Base-by-base conservation (phyloP, 2,329 filamentous ascomycete species). In the Magnaporthales sp. region DNA sequence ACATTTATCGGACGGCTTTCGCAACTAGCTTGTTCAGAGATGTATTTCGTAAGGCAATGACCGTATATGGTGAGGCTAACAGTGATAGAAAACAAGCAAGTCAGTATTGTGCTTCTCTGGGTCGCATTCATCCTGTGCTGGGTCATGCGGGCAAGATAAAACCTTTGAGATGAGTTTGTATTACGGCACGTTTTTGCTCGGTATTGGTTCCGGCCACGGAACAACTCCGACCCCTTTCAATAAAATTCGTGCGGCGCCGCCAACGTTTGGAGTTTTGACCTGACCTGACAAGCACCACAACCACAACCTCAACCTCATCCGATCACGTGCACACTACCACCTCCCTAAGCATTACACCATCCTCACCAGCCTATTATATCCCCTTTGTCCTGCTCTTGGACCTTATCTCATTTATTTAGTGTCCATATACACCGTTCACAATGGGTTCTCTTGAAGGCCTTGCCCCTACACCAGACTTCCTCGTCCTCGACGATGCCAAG, bases 401-500 rank as follows among this genome's bases (percentile, higher is more conserved):
- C 54, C 54, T 6, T 9, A 26, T 10, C 51, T 24, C 54, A 58
- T 4, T 15, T 58, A 58, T 4, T 11, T 15, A 58, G 8, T 26
- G 11, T 15, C 54, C 22, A 19, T 24, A 7, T 66, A 64, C 66
- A 69, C 58, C 65, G 67, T n/a, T 61, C 54, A 64, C 61, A 67
- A 82, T 82, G 80, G 79, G 79, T 29, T 81, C 79, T 68, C 71
- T 81, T 66, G 70, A 72, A 58, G 71, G 73, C 69, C 67, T 69
- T 67, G 68, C 68, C 29, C 67, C 70, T 51, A 73, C 75, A 22
- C 62, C 58, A 19, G 54, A 38, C 67, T 91, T 91, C 75, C 78
- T 82, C 66, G 84, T 91, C 77, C 81, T 91, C 60, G 78, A 82
- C 67, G 88, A 90, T 78, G 84, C 86, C 67, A 81, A 78, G 74